Base-by-base conservation (phyloP, 306 rosid species). In the Cyclanthera cordifolia region DNA sequence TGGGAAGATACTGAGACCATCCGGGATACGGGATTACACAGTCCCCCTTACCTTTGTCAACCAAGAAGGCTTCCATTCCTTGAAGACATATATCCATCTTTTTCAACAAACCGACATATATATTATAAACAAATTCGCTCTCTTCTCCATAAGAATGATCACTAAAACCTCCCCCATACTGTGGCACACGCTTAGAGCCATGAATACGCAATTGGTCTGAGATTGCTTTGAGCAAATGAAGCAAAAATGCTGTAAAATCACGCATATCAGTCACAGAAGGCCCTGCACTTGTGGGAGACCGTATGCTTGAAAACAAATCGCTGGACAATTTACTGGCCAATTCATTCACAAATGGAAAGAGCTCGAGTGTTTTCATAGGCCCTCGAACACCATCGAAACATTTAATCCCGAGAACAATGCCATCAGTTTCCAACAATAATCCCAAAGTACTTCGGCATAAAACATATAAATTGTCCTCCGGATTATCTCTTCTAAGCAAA, bases 1-100 rank as follows among this genome's bases (percentile, higher is more conserved):
- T 70, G 53, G 74, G 10, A 61, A 88, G 85, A 80, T 88, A 91
- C 60, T 74, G 81, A 48, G 79, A 74, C 89, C 86, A 81, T 65
- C 78, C 84, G 0, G 81, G 37, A 70, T 67, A 81, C 48, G n/a
- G 28, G 23, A 37, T 14, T 41, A 84, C 84, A 69, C 74, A 77
- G 46, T 80, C 82, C 32, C 53, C 43, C 32, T 43, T 76, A 56
- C 53, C 75, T 66, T 82, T 79, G 47, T 39, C 77, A 60, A 56
- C 81, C 83, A 80, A 74, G 78, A 10, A 32, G 50, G 48, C 72
- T 70, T 78, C 88, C 85, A 91, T 75, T 32, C 23, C 25, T 11
- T 27, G 49, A 56, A 91, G 88, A 66, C 95, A 85, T 10, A 60
- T 43, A 2, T 75, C 80, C 89, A 91, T 82, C 78, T 65, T 85